Percentiles rank a stretch among this genome's conserved stretches.
Evolutionary conservation across 768 basidiomycete species (phyloP).

Genomic region (Tricholoma saponaceum): DNA sequence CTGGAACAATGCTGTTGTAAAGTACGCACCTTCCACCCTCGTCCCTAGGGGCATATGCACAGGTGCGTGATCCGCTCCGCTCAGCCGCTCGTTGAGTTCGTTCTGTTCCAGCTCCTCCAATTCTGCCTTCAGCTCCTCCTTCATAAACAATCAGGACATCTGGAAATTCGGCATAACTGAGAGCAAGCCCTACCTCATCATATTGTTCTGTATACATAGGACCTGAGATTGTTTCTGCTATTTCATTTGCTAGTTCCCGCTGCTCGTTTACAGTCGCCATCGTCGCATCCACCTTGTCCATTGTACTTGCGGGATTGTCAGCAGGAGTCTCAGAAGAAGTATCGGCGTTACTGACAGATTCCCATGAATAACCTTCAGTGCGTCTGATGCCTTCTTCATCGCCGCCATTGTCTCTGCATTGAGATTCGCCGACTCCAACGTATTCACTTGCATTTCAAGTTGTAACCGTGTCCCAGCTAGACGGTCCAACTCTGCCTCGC

Average conservation of each 20-base stretch:
- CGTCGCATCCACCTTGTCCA: conserved; percentile 85
- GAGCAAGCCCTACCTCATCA: conserved; percentile 60
- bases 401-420: conserved; percentile 96
- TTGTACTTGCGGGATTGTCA: conserved; percentile 44
- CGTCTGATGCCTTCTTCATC: conserved; percentile 94
- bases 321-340: not conserved
- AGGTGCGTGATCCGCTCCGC: conserved; percentile 86
- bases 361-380: conserved; percentile 85
- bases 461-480: conserved; percentile 84
- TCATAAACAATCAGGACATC: conserved; percentile 8
- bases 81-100: conserved; percentile 77
- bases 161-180: conserved; percentile 1
- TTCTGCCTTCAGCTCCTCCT: conserved; percentile 80
- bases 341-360: conserved; percentile 62
- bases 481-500: conserved; percentile 82
- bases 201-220: conserved; percentile 52
- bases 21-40: conserved; percentile 46
- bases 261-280: conserved; percentile 90
- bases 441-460: conserved; percentile 95
- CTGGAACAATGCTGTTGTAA: not conserved
- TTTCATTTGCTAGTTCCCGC: conserved; percentile 89
- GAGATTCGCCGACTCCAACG: conserved; percentile 94
- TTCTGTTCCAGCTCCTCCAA: conserved; percentile 88
- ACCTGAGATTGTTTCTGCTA: conserved; percentile 82
- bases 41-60: conserved; percentile 72